Conservation (phyloP, 2,329 filamentous ascomycete species). For the Clonostachys solani region DNA sequence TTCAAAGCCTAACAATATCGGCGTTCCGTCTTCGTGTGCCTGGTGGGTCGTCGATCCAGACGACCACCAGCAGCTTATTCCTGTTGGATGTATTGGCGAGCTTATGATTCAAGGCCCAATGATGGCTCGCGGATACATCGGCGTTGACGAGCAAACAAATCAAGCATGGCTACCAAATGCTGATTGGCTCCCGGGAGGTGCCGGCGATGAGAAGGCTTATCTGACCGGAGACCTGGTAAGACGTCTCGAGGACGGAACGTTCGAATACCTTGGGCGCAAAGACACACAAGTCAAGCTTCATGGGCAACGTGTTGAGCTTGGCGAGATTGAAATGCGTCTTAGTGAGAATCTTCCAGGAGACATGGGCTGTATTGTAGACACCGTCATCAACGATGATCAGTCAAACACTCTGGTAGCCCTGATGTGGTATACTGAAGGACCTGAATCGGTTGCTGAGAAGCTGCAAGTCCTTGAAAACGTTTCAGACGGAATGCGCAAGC, state of each 20-base stretch:
- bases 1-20: constrained; percentile 5
- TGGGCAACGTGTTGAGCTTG: constrained; percentile 74
- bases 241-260: constrained; percentile 70
- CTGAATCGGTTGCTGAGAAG: neutral
- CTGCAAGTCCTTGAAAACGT: constrained; percentile 1
- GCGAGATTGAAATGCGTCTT: constrained; percentile 56
- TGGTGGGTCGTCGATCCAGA: constrained; percentile 11
- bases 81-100: constrained; percentile 10
- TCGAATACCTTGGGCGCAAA: constrained; percentile 67
- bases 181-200: constrained; percentile 65
- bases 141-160: constrained; percentile 1
- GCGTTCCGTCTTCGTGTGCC: constrained; percentile 3
- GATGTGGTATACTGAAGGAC: constrained; percentile 6
- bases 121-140: constrained; percentile 9
- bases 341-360: neutral
- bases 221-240: constrained; percentile 78
- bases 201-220: constrained; percentile 68
- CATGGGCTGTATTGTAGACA: neutral
- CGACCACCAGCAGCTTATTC: constrained; percentile 5
- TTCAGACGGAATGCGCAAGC: constrained; percentile 1
- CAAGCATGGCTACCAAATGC: constrained; percentile 11
- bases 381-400: constrained; percentile 5
- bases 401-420: neutral
- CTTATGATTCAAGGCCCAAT: constrained; percentile 12
- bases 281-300: constrained; percentile 81